These are phyloP conservation scores for Epichloe festucae DNA, from an alignment of 2,329 filamentous ascomycete species.

Conservation along the genomic window DNA sequence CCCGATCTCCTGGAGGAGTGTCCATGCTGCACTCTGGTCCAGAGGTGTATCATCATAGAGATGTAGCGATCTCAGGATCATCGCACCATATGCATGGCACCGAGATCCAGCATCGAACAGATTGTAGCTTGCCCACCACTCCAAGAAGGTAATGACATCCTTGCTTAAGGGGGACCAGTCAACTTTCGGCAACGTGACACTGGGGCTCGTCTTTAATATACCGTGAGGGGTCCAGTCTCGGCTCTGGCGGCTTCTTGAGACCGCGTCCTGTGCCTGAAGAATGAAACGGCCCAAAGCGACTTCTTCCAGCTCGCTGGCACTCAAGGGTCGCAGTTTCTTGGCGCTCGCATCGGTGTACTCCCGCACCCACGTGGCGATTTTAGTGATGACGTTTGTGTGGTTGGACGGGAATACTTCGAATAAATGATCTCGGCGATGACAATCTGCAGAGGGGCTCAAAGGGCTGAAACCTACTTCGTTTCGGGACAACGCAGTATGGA, in stretches of 20 bases:
- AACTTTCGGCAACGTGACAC: conserved; percentile 10
- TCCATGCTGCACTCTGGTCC: conserved; percentile 37
- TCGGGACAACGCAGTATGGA: conserved; percentile 50
- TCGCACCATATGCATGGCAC: conserved; percentile 48
- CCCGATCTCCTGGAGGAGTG: conserved; percentile 65
- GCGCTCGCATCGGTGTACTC: conserved; percentile 15
- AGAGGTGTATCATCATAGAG: conserved; percentile 39
- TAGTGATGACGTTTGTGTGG: conserved; percentile 17
- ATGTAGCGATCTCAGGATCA: conserved; percentile 47
- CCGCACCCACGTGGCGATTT: conserved; percentile 20
- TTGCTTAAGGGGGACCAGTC: conserved; percentile 20
- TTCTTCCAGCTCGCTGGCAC: conserved; percentile 8
- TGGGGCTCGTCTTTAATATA: conserved; percentile 22
- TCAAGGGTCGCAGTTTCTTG: conserved; percentile 8
- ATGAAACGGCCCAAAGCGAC: conserved; percentile 31
- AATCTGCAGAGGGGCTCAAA: conserved; percentile 33
- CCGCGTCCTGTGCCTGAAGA: conserved; percentile 32
- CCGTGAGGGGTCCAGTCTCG: conserved; percentile 39
- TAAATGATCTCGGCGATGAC: conserved; percentile 36
- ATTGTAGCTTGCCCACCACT: conserved; percentile 50
- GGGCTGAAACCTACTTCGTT: conserved; percentile 48
- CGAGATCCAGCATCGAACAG: conserved; percentile 39
- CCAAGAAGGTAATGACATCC: conserved; percentile 53
- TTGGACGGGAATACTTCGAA: conserved; percentile 41
- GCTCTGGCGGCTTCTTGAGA: conserved; percentile 36